These are phyloP conservation scores for Cordia subcordata DNA, from an alignment of 257 asterid species.

Conservation along the genomic window DNA sequence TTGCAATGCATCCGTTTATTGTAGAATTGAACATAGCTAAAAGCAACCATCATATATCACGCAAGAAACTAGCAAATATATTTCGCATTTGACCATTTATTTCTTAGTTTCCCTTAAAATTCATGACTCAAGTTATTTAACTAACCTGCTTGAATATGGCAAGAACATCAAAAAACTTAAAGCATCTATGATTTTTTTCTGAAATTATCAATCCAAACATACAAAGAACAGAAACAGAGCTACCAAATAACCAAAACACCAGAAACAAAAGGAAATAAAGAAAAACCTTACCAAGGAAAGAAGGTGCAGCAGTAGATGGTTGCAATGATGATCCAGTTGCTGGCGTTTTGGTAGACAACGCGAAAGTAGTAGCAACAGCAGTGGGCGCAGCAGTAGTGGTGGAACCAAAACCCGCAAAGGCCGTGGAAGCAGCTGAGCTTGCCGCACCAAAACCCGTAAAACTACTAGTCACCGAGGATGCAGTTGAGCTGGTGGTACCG, in stretches of 20 bases:
- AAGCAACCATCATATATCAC: background rate
- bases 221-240: background rate
- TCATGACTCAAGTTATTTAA: background rate
- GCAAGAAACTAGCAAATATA: background rate
- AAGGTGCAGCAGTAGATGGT: conserved; percentile 37
- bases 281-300: conserved; percentile 44
- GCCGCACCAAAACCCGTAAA: background rate
- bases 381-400: conserved; percentile 11
- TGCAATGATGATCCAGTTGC: conserved; percentile 42
- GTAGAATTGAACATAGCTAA: background rate
- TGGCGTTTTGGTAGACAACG: conserved; percentile 37
- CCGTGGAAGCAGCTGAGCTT: too few species aligned
- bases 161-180: background rate
- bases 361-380: conserved; percentile 33
- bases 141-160: background rate
- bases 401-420: too few species aligned
- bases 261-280: conserved; percentile 2
- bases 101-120: background rate
- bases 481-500: conserved; percentile 25
- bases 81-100: background rate
- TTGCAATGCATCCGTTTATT: background rate
- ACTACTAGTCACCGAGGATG: conserved; percentile 15
- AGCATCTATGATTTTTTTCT: background rate
- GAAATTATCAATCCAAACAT: background rate
- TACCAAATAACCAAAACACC: background rate